Base-by-base conservation (phyloP, 2,329 filamentous ascomycete species). In the Saccharata proteae region DNA sequence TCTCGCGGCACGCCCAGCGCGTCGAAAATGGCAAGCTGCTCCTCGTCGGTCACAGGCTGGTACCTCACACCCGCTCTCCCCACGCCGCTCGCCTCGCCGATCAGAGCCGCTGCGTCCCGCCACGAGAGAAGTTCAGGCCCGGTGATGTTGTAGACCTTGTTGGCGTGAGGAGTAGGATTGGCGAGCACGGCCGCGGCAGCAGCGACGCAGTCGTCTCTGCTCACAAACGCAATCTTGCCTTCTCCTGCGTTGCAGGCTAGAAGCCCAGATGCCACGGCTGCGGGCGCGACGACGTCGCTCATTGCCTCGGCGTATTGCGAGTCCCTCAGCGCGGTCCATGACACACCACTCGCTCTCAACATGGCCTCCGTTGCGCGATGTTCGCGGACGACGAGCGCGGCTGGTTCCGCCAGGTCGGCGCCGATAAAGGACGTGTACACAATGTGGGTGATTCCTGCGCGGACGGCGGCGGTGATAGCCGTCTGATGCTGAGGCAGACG, bases 361-460 rank as follows among this genome's bases (percentile, higher is more conserved):
- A 29, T 34, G 9, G 26, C 26, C 26, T 34, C 32, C 10, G 27
- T 30, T 6, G 16, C 32, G 21, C 27, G 26, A n/a, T 29, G 27
- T 14, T 34, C 32, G n/a, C 16, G 27, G 21, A 22, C 32, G 9
- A 34, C 32, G 13, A 29, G 17, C 8, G 32, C 32, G 12, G 32
- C 26, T 3, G 32, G 26, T 3, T 11, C 8, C 3, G n/a, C 16
- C 12, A 16, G 21, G 13, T 26, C 32, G 12, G 32, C 26, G 11
- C 19, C 27, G 12, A 34, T 22, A 22, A 34, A 20, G 32, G 20
- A 29, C 13, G 27, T 34, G 26, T 29, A 34, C 26, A 34, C 27
- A 22, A 26, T 6, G 27, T 34, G 27, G 7, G 9, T 6, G 16
- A 34, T 22, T 20, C 21, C 26, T 3, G 32, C 32, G 10, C 3